phyloP scores from a whole-genome alignment of 306 rosid genomes.

The Vigna angularis region DNA sequence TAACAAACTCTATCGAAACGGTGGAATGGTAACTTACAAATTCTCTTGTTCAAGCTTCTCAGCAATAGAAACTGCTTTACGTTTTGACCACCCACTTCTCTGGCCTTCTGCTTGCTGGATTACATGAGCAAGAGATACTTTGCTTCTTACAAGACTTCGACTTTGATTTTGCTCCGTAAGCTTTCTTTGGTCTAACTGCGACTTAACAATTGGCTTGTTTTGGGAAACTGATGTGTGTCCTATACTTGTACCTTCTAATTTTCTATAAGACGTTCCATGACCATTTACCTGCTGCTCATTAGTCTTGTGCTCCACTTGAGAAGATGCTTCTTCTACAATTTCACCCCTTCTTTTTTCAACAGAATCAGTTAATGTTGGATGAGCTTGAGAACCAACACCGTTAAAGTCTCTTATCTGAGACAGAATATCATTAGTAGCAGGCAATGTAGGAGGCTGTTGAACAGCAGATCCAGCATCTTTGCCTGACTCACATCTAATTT shows the following conservation, averaged over 20 bases:
- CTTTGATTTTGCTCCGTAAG: slow-evolving; percentile 68
- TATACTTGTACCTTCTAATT: slow-evolving; percentile 50
- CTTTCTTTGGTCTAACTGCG: slow-evolving; percentile 58
- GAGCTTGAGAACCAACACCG: slow-evolving; percentile 52
- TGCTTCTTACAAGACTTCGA: slow-evolving; percentile 87
- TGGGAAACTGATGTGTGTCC: slow-evolving; percentile 59
- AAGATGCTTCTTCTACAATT: slow-evolving; percentile 78
- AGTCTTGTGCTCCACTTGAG: slow-evolving; percentile 62
- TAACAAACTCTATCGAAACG: slow-evolving; percentile 12
- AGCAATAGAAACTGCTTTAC: slow-evolving; percentile 95
- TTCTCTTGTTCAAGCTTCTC: slow-evolving; percentile 99
- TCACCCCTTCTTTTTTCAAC: slow-evolving; percentile 65
- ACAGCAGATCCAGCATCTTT: slow-evolving; percentile 56
- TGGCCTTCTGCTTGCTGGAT: slow-evolving; percentile 97
- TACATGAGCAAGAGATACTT: slow-evolving; percentile 98
- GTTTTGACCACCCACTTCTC: slow-evolving; percentile 81
- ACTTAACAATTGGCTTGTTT: slow-evolving; percentile 50
- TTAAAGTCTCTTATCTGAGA: slow-evolving; percentile 63
- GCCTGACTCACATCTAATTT: slow-evolving; percentile 76
- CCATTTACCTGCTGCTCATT: slow-evolving; percentile 51
- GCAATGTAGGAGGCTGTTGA: slow-evolving; percentile 60
- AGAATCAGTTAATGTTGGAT: slow-evolving; percentile 48
- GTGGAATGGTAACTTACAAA: slow-evolving; percentile 62
- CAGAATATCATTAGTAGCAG: slow-evolving; percentile 53
- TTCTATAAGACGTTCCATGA: slow-evolving; percentile 51